These are phyloP conservation scores for Cucurbita moschata DNA, from an alignment of 306 rosid species.

Conservation along the genomic window DNA sequence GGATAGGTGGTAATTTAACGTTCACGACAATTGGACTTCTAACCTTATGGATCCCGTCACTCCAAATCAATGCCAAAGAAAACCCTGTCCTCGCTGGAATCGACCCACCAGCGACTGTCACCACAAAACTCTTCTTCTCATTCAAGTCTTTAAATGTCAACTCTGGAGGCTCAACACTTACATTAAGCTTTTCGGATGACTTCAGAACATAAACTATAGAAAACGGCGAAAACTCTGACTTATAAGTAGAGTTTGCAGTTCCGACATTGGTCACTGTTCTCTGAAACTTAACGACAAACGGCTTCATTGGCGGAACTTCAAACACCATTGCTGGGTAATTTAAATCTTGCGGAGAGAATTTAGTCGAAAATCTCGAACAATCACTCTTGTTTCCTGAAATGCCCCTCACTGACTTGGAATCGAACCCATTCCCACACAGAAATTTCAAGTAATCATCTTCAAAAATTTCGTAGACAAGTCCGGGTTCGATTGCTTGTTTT, in stretches of 20 bases:
- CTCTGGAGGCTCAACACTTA: conserved; percentile 11
- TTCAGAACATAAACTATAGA: not conserved
- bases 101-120: conserved; percentile 7
- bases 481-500: conserved; percentile 15
- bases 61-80: no score
- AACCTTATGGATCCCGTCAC: no score
- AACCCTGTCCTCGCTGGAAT: no score
- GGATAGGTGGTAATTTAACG: no score
- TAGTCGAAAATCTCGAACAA: not conserved
- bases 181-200: not conserved
- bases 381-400: conserved; percentile 9
- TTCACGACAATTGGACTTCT: no score
- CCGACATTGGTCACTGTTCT: conserved; percentile 32
- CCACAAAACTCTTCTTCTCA: conserved; percentile 20
- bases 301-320: not conserved
- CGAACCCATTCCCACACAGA: conserved; percentile 14
- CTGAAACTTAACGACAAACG: not conserved
- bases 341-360: conserved; percentile 6
- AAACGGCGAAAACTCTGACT: not conserved
- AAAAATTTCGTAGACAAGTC: conserved; percentile 16
- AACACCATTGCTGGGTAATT: conserved; percentile 21
- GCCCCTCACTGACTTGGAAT: not conserved
- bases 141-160: conserved; percentile 18
- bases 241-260: conserved; percentile 12
- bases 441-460: conserved; percentile 16